These are phyloP conservation scores for Plasmodium chabaudi DNA, from an alignment of 169 alveolate genomes.

Conservation along the genomic window DNA sequence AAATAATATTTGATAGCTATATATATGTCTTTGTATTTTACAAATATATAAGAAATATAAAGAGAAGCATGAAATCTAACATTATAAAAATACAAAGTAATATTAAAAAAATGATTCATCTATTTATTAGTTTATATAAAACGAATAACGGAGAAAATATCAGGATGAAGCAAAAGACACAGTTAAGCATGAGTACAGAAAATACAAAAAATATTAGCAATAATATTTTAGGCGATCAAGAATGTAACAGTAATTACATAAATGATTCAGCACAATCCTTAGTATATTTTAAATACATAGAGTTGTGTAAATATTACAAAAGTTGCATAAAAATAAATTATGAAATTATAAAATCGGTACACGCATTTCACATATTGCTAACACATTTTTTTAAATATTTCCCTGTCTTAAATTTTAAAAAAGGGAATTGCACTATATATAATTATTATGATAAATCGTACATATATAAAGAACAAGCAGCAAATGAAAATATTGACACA, in stretches of 20 bases:
- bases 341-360: slow-evolving; percentile 36
- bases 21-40: slow-evolving; percentile 48
- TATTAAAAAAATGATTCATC: slow-evolving; percentile 43
- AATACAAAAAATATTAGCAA: background rate
- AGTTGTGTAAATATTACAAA: slow-evolving; percentile 48
- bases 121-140: slow-evolving; percentile 44
- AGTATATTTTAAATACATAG: slow-evolving; percentile 24
- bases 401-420: slow-evolving; percentile 50
- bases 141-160: slow-evolving; percentile 13
- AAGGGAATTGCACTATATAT: slow-evolving; percentile 36
- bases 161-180: background rate
- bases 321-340: slow-evolving; percentile 59
- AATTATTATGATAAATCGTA: slow-evolving; percentile 44
- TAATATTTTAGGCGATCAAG: background rate
- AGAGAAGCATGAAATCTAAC: slow-evolving; percentile 30
- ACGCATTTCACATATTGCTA: slow-evolving; percentile 54
- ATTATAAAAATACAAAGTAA: slow-evolving; percentile 57
- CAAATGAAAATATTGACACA: slow-evolving; percentile 1
- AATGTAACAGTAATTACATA: background rate
- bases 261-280: slow-evolving; percentile 8
- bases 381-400: slow-evolving; percentile 65
- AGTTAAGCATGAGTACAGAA: background rate
- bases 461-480: slow-evolving; percentile 15
- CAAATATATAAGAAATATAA: slow-evolving; percentile 29
- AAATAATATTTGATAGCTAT: slow-evolving; percentile 42